phyloP scores from a whole-genome alignment of 2,329 filamentous ascomycete genomes.

The Mollisiaceae sp. region DNA sequence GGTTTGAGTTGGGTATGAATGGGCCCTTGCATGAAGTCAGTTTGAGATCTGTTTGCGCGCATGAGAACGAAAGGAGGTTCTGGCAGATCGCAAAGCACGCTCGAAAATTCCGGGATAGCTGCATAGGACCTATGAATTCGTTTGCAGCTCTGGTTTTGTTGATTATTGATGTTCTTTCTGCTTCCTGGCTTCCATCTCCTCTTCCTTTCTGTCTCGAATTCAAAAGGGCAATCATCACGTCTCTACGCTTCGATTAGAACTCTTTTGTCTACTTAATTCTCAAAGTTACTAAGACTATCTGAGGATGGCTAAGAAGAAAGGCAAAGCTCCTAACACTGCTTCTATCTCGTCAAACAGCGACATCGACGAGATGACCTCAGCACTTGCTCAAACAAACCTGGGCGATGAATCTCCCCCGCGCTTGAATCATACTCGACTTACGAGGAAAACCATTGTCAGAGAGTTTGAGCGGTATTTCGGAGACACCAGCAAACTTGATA shows the following conservation, averaged over 20 bases:
- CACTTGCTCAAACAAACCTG: not conserved
- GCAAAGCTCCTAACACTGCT: not conserved
- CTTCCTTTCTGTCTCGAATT: too few species aligned
- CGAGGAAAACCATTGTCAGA: conserved; percentile 17
- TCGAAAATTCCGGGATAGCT: not conserved
- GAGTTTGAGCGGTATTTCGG: conserved; percentile 37
- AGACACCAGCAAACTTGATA: conserved; percentile 40
- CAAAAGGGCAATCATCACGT: too few species aligned
- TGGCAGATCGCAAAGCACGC: not conserved
- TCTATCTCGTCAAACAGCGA: too few species aligned
- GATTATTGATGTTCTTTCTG: not conserved
- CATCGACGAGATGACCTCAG: not conserved
- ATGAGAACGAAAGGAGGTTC: not conserved
- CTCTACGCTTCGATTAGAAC: too few species aligned
- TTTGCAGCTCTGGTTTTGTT: not conserved
- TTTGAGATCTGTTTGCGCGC: not conserved
- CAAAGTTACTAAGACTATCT: too few species aligned
- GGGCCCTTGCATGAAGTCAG: not conserved
- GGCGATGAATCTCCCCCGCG: not conserved
- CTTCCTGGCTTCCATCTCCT: not conserved
- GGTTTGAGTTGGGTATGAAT: not conserved
- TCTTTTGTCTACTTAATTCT: too few species aligned
- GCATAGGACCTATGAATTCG: not conserved
- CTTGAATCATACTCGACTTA: not conserved
- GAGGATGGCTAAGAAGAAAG: not conserved